Percentiles rank a stretch among this genome's conserved stretches.
phyloP scores from a whole-genome alignment of 306 rosid genomes.

The Castanea sativa region DNA sequence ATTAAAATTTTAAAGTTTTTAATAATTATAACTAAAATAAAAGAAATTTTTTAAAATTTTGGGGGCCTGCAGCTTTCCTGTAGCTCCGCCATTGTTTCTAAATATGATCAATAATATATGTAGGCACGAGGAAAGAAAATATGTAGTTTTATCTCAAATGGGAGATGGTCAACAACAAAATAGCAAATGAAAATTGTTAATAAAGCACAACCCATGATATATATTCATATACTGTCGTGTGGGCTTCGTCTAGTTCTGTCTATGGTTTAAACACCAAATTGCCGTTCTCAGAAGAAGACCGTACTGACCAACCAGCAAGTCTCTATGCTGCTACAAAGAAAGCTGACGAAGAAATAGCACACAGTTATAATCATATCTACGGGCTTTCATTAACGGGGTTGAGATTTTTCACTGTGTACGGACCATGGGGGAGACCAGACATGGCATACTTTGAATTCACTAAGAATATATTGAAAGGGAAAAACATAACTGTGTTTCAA shows the following conservation, averaged over 20 bases:
- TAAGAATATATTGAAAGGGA: slow-evolving; percentile 28
- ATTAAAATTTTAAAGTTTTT: no score
- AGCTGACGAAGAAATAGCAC: slow-evolving; percentile 47
- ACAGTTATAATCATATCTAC: slow-evolving; percentile 34
- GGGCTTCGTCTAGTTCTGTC: slow-evolving; percentile 49
- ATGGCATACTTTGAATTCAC: slow-evolving; percentile 47
- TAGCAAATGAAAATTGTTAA: neutral
- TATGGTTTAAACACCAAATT: slow-evolving; percentile 36
- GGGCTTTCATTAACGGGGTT: slow-evolving; percentile 39
- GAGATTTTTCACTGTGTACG: slow-evolving; percentile 46
- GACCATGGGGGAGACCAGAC: slow-evolving; percentile 50
- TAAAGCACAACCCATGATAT: neutral
- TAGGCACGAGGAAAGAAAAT: no score
- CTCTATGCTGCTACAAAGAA: slow-evolving; percentile 42
- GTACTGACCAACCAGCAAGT: slow-evolving; percentile 40
- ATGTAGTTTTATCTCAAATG: no score
- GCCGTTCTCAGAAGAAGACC: slow-evolving; percentile 41
- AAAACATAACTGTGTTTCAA: slow-evolving; percentile 24
- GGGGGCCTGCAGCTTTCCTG: no score
- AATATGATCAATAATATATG: no score
- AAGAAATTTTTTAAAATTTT: no score
- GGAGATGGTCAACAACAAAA: neutral
- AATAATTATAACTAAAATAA: no score
- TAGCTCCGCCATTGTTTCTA: no score
- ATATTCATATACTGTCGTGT: neutral